Conservation (phyloP, 495 filamentous ascomycete species). For the Lineolata rhizophorae region DNA sequence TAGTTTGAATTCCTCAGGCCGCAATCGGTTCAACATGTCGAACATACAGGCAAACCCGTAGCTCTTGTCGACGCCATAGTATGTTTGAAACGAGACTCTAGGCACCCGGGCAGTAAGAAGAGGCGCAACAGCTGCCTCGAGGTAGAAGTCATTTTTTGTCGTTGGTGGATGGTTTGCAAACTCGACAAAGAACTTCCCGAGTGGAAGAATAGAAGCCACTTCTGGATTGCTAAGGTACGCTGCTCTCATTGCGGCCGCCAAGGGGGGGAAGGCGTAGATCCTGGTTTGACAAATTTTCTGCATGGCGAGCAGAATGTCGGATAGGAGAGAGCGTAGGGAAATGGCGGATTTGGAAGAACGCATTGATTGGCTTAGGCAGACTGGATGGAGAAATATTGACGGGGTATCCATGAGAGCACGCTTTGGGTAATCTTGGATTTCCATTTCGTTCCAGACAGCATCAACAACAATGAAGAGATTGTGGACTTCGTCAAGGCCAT, state of each 20-base stretch:
- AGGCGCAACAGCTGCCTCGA: conserved; percentile 13
- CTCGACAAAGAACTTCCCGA: conserved; percentile 12
- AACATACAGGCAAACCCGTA: conserved; percentile 21
- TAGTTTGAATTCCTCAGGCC: conserved; percentile 6
- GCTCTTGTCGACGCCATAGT: conserved; percentile 19
- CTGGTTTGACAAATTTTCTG: not conserved
- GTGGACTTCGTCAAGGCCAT: conserved; percentile 10
- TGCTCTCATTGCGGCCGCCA: not conserved
- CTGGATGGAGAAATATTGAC: conserved; percentile 11
- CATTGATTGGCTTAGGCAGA: conserved; percentile 5
- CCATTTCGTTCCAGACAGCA: conserved; percentile 19
- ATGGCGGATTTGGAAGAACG: not conserved
- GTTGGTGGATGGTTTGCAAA: conserved; percentile 15
- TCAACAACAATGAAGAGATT: too few relatives aligned
- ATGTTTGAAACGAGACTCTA: conserved; percentile 15
- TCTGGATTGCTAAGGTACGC: not conserved
- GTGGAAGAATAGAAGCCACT: conserved; percentile 1
- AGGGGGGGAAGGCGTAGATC: not conserved
- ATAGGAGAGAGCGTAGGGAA: too few relatives aligned
- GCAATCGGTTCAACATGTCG: conserved; percentile 20
- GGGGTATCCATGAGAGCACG: conserved; percentile 9
- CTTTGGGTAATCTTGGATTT: conserved; percentile 19
- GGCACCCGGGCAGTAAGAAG: conserved; percentile 9
- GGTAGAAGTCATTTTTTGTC: conserved; percentile 16
- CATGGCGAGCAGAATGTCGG: too few relatives aligned